phyloP scores from a whole-genome alignment of 345 rosid species.

The Hibiscus mutabilis region DNA sequence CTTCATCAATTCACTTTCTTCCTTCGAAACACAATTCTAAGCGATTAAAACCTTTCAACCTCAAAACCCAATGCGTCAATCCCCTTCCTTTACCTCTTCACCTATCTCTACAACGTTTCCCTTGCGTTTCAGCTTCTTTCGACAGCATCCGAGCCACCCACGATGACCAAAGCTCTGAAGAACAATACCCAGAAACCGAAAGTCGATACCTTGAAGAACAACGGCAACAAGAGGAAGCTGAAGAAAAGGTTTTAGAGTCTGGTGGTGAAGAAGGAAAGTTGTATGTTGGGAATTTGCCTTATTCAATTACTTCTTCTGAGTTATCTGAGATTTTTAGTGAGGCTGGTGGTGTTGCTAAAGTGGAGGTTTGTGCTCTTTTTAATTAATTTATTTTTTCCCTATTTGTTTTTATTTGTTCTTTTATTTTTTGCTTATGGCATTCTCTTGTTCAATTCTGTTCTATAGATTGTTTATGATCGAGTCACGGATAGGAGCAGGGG shows the following conservation, averaged over 20 bases:
- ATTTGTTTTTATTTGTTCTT: not conserved
- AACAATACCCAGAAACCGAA: conserved; percentile 24
- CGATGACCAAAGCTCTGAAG: conserved; percentile 19
- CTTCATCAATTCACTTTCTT: not conserved
- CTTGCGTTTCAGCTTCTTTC: conserved; percentile 29
- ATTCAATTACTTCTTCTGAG: conserved; percentile 56
- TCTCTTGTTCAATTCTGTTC: conserved; percentile 9
- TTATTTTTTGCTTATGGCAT: not conserved
- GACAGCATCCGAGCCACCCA: conserved; percentile 26
- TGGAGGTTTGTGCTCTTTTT: conserved; percentile 40
- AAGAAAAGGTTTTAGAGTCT: conserved; percentile 21
- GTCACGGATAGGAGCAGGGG: conserved; percentile 96
- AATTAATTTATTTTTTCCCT: not conserved
- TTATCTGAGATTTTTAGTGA: conserved; percentile 54
- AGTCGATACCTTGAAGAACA: conserved; percentile 20
- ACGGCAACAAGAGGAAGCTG: conserved; percentile 24
- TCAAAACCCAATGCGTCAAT: conserved; percentile 25
- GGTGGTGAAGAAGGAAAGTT: conserved; percentile 51
- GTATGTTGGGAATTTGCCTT: conserved; percentile 83
- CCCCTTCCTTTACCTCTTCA: conserved; percentile 19
- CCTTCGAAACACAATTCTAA: conserved; percentile 19
- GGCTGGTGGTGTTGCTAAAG: conserved; percentile 65
- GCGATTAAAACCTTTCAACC: conserved; percentile 34
- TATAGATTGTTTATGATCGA: conserved; percentile 70
- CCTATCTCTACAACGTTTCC: conserved; percentile 23